Conservation (phyloP, 2,329 filamentous ascomycete species). For the Graphilbum sp. region DNA sequence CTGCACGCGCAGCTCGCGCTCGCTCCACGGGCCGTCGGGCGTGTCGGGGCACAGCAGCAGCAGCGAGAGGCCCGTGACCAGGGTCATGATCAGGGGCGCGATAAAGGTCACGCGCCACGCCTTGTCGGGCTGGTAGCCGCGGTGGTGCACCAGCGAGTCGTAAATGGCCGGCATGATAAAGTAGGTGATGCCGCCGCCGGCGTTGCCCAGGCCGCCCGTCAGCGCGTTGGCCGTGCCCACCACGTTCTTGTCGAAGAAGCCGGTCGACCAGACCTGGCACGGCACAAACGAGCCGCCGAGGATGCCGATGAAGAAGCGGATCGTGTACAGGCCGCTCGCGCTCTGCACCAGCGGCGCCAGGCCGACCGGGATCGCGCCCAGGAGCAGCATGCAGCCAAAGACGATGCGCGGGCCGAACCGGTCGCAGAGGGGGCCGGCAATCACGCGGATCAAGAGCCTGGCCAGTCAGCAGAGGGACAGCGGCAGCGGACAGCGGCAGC, state of each 20-base stretch:
- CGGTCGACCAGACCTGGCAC: slow-evolving; percentile 85
- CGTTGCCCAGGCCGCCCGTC: slow-evolving; percentile 71
- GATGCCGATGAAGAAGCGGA: slow-evolving; percentile 69
- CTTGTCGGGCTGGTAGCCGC: slow-evolving; percentile 44
- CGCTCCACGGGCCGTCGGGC: slow-evolving; percentile 66
- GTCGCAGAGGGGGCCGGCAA: slow-evolving; percentile 76
- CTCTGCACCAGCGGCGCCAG: slow-evolving; percentile 62
- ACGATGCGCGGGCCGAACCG: slow-evolving; percentile 64
- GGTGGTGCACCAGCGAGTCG: slow-evolving; percentile 49
- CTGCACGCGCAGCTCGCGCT: slow-evolving; percentile 44
- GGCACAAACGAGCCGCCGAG: slow-evolving; percentile 66
- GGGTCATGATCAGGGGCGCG: slow-evolving; percentile 65
- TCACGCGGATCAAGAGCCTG: slow-evolving; percentile 56
- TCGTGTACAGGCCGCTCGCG: slow-evolving; percentile 49
- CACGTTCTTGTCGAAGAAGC: slow-evolving; percentile 85
- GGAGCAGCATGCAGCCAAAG: slow-evolving; percentile 61
- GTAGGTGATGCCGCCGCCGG: slow-evolving; percentile 81
- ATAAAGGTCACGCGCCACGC: slow-evolving; percentile 79
- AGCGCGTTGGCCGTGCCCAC: slow-evolving; percentile 80
- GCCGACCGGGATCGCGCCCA: slow-evolving; percentile 66
- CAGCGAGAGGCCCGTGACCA: slow-evolving; percentile 48
- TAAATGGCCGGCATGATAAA: slow-evolving; percentile 87
- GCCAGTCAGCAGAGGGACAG: background rate
- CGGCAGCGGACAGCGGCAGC: background rate
- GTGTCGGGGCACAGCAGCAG: slow-evolving; percentile 65